A percentile compares a stretch with the other conserved stretches of the same genome.
Conservation (phyloP, 2,329 filamentous ascomycete species). For the Whalleya microplaca region DNA sequence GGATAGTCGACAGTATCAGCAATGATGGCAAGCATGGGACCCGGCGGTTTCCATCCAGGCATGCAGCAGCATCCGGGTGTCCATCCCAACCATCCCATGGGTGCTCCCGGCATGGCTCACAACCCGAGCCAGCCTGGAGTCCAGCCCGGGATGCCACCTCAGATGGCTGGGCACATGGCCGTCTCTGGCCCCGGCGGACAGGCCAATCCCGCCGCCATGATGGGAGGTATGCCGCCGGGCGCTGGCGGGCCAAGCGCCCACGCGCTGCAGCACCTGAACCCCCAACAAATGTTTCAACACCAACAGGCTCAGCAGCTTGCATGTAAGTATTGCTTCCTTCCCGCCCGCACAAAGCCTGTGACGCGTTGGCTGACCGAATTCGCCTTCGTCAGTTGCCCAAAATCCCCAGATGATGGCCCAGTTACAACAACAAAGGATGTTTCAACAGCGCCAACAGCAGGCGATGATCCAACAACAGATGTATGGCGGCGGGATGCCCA, state of each 20-base stretch:
- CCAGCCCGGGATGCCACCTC: conserved; percentile 69
- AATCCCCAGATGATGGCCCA: conserved; percentile 38
- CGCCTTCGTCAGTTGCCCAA: conserved; percentile 24
- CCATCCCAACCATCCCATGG: conserved; percentile 66
- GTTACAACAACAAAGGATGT: conserved; percentile 32
- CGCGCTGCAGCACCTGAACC: conserved; percentile 72
- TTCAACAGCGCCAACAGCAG: conserved; percentile 35
- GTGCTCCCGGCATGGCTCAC: conserved; percentile 62
- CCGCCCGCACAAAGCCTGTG: not conserved
- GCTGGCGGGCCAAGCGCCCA: conserved; percentile 66
- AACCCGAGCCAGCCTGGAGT: conserved; percentile 72
- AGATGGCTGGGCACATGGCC: conserved; percentile 69
- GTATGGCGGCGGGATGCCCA: conserved; percentile 43
- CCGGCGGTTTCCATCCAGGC: conserved; percentile 67
- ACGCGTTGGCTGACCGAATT: conserved; percentile 11
- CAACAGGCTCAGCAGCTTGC: conserved; percentile 38
- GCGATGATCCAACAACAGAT: conserved; percentile 38
- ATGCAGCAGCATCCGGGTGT: conserved; percentile 75
- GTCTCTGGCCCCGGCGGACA: conserved; percentile 74
- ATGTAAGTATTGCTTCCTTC: conserved; percentile 30
- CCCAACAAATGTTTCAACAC: conserved; percentile 60
- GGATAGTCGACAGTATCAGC: conserved; percentile 54
- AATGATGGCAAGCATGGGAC: conserved; percentile 74
- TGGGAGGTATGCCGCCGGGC: conserved; percentile 76
- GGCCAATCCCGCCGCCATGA: conserved; percentile 73